A percentile compares a stretch with the other conserved stretches of the same genome.
Evolutionary conservation across 2,329 filamentous ascomycete species (phyloP).

Genomic region (Capronia epimyces): DNA sequence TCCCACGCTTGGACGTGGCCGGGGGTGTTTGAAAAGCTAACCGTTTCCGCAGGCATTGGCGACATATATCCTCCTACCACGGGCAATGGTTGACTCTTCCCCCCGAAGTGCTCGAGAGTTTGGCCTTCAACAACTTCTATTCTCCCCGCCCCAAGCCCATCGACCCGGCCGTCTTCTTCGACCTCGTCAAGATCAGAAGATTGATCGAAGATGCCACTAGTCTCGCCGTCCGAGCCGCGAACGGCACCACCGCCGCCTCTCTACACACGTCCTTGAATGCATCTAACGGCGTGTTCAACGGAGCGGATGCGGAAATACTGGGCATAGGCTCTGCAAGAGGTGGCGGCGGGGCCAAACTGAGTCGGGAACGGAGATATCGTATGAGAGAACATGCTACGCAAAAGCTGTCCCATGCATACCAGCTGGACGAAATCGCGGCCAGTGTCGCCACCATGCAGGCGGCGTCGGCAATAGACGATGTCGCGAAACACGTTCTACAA

Average conservation of each 20-base stretch:
- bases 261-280: constrained; percentile 53
- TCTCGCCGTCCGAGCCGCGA: constrained; percentile 70
- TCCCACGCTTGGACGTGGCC: background rate
- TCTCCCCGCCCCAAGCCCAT: constrained; percentile 69
- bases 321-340: constrained; percentile 53
- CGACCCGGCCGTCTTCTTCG: constrained; percentile 75
- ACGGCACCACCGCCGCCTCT: constrained; percentile 62
- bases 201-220: constrained; percentile 75
- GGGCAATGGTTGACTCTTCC: constrained; percentile 78
- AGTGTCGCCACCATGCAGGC: constrained; percentile 81
- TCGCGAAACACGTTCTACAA: constrained; percentile 67
- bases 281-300: constrained; percentile 47
- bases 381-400: constrained; percentile 76
- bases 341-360: constrained; percentile 60
- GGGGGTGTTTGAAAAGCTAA: constrained; percentile 6
- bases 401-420: constrained; percentile 71
- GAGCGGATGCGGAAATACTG: constrained; percentile 47
- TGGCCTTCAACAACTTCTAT: constrained; percentile 74
- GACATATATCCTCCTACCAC: constrained; percentile 76
- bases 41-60: constrained; percentile 62
- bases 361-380: constrained; percentile 68
- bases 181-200: constrained; percentile 73
- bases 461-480: constrained; percentile 69
- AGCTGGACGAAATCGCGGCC: constrained; percentile 74
- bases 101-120: constrained; percentile 69